Percentiles rank a stretch among this genome's conserved stretches.
phyloP scores from a whole-genome alignment of 805 yeast species.

The Blastobotrys robertii region DNA sequence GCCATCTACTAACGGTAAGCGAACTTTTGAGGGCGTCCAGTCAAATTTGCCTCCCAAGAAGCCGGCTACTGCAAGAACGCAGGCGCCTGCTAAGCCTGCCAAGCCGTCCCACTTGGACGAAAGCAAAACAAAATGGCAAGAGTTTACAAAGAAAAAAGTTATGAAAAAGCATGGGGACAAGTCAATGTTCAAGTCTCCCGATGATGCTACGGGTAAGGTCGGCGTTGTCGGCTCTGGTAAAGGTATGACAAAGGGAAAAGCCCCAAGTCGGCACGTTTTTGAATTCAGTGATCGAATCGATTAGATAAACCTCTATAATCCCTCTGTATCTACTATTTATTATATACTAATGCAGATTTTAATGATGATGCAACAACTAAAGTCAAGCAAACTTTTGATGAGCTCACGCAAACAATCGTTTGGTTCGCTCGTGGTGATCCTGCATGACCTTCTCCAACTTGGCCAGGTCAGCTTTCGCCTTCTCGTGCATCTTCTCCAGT shows the following conservation, averaged over 20 bases:
- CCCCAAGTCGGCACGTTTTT: conserved; percentile 11
- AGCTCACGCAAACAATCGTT: too few species aligned
- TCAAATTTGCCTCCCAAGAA: background rate
- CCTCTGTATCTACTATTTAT: conserved; percentile 1
- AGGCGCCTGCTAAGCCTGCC: background rate
- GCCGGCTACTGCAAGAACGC: background rate
- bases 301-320: background rate
- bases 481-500: too few species aligned
- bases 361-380: too few species aligned
- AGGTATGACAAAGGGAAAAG: conserved; percentile 10
- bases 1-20: background rate
- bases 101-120: conserved; percentile 11
- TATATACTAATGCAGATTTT: background rate
- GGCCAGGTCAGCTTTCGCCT: too few species aligned
- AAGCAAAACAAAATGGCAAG: conserved; percentile 22
- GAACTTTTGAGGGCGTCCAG: background rate
- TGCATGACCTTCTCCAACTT: too few species aligned
- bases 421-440: too few species aligned
- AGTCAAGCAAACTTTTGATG: too few species aligned
- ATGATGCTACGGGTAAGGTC: conserved; percentile 12
- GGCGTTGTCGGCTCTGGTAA: conserved; percentile 12
- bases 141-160: conserved; percentile 11
- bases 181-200: conserved; percentile 18
- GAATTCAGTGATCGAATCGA: background rate
- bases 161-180: conserved; percentile 14